phyloP scores from a whole-genome alignment of 345 rosid species.

The Salix purpurea region DNA sequence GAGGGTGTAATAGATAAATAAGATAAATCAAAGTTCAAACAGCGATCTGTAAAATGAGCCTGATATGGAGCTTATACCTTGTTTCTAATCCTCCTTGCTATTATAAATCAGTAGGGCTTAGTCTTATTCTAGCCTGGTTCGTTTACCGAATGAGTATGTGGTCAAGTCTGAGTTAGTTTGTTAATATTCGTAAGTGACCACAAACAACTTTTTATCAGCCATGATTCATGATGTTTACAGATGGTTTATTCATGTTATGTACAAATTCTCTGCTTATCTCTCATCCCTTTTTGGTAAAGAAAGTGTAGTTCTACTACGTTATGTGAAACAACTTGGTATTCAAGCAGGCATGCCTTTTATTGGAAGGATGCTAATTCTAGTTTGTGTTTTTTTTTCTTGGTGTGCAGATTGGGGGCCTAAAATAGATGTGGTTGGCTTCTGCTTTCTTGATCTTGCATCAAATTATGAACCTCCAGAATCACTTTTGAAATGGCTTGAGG shows the following conservation, averaged over 20 bases:
- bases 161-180: neutral
- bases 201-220: neutral
- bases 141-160: neutral
- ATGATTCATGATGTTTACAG: neutral
- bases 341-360: neutral
- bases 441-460: conserved; percentile 97
- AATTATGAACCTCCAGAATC: conserved; percentile 92
- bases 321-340: neutral
- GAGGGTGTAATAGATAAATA: neutral
- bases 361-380: conserved; percentile 15
- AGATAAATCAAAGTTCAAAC: neutral
- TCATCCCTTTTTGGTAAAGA: neutral
- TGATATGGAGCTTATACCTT: neutral
- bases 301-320: neutral
- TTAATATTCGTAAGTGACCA: neutral
- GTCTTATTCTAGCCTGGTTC: neutral
- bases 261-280: neutral
- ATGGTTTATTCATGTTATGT: neutral
- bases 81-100: neutral
- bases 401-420: conserved; percentile 93
- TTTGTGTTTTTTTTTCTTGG: conserved; percentile 8
- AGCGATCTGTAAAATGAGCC: neutral
- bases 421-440: conserved; percentile 94
- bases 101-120: neutral
- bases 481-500: conserved; percentile 83